Percentiles rank a stretch among this genome's conserved stretches.
Evolutionary conservation across 73 alveolate species (phyloP).

Genomic region (Stentor coeruleus): DNA sequence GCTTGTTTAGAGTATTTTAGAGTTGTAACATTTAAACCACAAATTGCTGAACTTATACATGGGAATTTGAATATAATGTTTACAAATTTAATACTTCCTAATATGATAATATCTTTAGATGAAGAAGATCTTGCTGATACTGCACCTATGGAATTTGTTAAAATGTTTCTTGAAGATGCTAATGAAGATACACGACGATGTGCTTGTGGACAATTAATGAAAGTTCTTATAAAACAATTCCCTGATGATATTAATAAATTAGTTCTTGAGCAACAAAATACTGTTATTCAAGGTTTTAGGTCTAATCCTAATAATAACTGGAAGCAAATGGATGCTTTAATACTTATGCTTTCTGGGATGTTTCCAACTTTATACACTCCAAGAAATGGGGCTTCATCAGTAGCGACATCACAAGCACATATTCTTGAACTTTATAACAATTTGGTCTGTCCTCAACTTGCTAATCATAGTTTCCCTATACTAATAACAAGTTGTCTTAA

Average conservation of each 20-base stretch:
- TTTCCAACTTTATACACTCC: constrained; percentile 10
- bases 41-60: constrained; percentile 7
- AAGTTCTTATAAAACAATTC: constrained; percentile 16
- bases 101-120: constrained; percentile 2
- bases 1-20: constrained; percentile 18
- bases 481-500: constrained; percentile 8
- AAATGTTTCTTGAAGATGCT: constrained; percentile 18
- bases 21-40: constrained; percentile 17
- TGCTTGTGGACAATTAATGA: constrained; percentile 13
- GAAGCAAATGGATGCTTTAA: constrained; percentile 23
- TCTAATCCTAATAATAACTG: constrained; percentile 4
- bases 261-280: neutral
- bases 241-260: constrained; percentile 3
- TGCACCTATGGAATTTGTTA: neutral
- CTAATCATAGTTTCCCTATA: neutral
- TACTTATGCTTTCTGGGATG: constrained; percentile 5
- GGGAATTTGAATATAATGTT: neutral
- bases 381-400: constrained; percentile 12
- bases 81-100: neutral
- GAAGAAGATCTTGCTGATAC: constrained; percentile 1
- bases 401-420: constrained; percentile 16
- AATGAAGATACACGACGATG: constrained; percentile 25
- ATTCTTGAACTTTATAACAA: neutral
- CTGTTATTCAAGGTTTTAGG: neutral
- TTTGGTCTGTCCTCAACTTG: constrained; percentile 5